Evolutionary conservation across 2,329 filamentous ascomycete species (phyloP).

Genomic region (Cadophora sp.): DNA sequence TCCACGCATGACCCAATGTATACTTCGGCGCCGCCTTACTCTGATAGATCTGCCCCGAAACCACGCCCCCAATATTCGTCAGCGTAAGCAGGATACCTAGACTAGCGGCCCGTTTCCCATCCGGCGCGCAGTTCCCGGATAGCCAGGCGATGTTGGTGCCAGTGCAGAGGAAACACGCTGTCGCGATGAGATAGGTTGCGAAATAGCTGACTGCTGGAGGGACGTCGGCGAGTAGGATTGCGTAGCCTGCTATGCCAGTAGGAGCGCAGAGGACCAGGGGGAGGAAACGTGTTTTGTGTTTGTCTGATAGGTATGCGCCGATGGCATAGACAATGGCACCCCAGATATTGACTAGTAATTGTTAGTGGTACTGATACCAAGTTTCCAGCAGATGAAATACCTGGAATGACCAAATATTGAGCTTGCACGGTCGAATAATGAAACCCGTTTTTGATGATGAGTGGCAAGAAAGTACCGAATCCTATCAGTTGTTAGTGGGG

Average conservation of each 20-base stretch:
- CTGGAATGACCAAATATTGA: conserved; percentile 25
- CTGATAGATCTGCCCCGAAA: conserved; percentile 22
- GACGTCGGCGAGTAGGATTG: conserved; percentile 14
- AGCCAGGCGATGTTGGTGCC: conserved; percentile 26
- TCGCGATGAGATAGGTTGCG: conserved; percentile 22
- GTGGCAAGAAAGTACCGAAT: conserved; percentile 22
- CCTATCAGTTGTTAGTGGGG: background rate
- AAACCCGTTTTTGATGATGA: conserved; percentile 25
- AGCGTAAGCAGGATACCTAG: conserved; percentile 13
- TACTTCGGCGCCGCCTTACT: conserved; percentile 23
- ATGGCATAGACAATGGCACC: conserved; percentile 21
- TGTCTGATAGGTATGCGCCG: conserved; percentile 21
- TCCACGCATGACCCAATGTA: conserved; percentile 21
- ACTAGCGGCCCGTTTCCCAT: conserved; percentile 24
- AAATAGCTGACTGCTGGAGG: conserved; percentile 19
- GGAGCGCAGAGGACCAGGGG: conserved; percentile 19
- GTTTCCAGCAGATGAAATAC: background rate
- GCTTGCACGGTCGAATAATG: conserved; percentile 24
- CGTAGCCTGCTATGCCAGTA: conserved; percentile 20
- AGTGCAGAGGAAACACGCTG: conserved; percentile 22
- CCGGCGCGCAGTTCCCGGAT: conserved; percentile 17
- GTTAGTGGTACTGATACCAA: background rate
- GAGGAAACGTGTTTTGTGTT: conserved; percentile 23
- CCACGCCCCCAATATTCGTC: conserved; percentile 23
- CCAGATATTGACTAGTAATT: conserved; percentile 17